Base-by-base conservation (phyloP, 2,329 filamentous ascomycete species). In the Leptoxyphium fumago region DNA sequence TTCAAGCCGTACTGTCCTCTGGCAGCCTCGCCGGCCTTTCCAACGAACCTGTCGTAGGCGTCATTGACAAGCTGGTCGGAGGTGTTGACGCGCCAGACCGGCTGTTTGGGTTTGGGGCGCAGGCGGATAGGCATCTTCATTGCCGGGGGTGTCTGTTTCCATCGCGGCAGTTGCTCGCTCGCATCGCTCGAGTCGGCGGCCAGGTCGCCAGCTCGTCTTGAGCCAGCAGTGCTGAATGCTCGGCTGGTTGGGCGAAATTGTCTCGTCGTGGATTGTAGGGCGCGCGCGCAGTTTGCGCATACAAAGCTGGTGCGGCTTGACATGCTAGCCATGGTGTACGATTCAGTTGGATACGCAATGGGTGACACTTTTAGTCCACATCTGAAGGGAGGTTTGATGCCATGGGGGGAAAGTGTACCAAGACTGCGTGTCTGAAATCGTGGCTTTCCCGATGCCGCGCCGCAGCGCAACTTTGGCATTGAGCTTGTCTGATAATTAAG, bases 21-120 rank as follows among this genome's bases (percentile, higher is more conserved):
- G 10, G 46, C 41, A 2, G 34, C 43, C 39, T 48, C 52, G n/a
- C 48, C 52, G 13, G 49, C 45, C 29, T 32, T 39, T 5, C 88
- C 89, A 44, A 96, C 67, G 53, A 96, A 74, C 43, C 72, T 71
- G 52, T 75, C 72, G 63, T 95, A 94, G 63, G 86, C 82, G 41
- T 75, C 70, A 61, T 96, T 82, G 44, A 98, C 70, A 57, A 72
- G 71, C 51, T 69, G 71, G 9, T 84, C 84, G 57, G 88, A 78
- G 15, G 75, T 72, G 64, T 96, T 96, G 62, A 87, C 79, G 54
- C 60, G 60, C 75, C 77, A 89, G 65, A 71, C 48, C 54, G 61
- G 43, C 67, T 75, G 56, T 70, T 68, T 64, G 66, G 77, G 58
- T 68, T 71, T 51, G 66, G 72, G 65, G 68, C 77, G 60, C 71